Evolutionary conservation across 2,329 filamentous ascomycete genomes (phyloP), one percentile per base, ranked within the genome.

Genomic region (Colletotrichum simmondsii): DNA sequence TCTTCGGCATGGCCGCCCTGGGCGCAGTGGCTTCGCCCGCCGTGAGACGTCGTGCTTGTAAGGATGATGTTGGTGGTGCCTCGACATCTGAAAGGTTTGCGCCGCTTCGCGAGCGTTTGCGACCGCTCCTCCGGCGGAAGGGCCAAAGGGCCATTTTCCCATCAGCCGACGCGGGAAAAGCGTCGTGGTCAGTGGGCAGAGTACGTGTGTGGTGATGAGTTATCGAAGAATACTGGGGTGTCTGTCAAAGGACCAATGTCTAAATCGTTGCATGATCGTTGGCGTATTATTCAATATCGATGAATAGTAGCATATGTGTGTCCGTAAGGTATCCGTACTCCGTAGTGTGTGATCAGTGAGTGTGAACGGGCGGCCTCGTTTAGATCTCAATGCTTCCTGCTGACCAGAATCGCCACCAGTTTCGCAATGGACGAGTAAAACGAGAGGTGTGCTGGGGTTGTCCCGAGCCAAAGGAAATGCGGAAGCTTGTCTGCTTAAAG

Each of bases 101-200:
- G 81, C 90, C 82, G 75, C 84, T 85, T 73, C 85, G 83, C 75
- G 86, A 82, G 79, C 87, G 86, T 83, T 87, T 90, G 83, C 92
- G 92, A 83, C 91, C 92, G 83, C 89, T 92, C 84, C 89, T 92
- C 79, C 92, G 91, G 83, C 92, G 88, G 83, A 97, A 97, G 74
- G 92, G 94, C 95, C 94, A 97, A 83, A 95, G 86, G 81, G 92
- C 91, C 94, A 96, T 96, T 69, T 75, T 81, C 62, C 74, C 73
- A 68, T 30, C 10, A 24, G 66, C 60, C 8, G n/a, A 30, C 24
- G 28, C 5, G 24, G 28, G n/a, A 8, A n/a, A 26, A 26, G 32
- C 32, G 32, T 49, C 56, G 57, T 35, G 11, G 11, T 61, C 59
- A 42, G 11, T 26, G 37, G n/a, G 37, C 19, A 35, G 28, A 60